Base-by-base conservation (phyloP, 106 monocot species). In the Triglochin maritima region DNA sequence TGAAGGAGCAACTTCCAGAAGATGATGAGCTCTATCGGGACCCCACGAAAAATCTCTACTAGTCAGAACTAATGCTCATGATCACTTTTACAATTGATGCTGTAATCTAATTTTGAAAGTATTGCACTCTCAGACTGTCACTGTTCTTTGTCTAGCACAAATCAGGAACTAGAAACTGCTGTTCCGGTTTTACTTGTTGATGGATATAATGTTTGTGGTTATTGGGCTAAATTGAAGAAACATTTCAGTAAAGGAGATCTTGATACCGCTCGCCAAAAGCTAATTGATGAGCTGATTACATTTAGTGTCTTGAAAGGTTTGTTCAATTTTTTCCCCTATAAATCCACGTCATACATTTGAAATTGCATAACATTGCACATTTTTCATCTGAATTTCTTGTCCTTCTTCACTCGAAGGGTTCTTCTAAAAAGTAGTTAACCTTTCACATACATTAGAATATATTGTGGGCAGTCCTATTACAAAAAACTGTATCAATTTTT, bases 151-250 rank as follows among this genome's bases (percentile, higher is more conserved):
- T 88, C 63, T 78, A 89, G 89, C 68, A 85, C 87, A 78, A 85
- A 83, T 47, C 84, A 87, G 81, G 83, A 86, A 8, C 48, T 85
- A 71, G 87, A 85, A n/a, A 79, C 76, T 60, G 87, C 83, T 66
- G 68, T 85, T 60, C 94, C 89, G 15, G 87, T 95, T 70, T 76
- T 90, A 10, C 90, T 95, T 78, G 87, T 95, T 57, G 94, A 95
- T 79, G 94, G 89, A 43, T 95, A 95, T 62, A 95, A 90, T 81
- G 77, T 95, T 48, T 95, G 94, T 82, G 94, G 94, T n/a, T 85
- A 85, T 71, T 95, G 94, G 94, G 77, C 81, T 54, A 90, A 87
- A 71, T 71, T 95, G 74, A 95, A 90, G 78, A 87, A 89, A 68
- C 84, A 95, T 81, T 95, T 95, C 61, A 83, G 78, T 70, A 85